Conservation (phyloP, 2,329 filamentous ascomycete genomes). For the Talaromyces sp. region DNA sequence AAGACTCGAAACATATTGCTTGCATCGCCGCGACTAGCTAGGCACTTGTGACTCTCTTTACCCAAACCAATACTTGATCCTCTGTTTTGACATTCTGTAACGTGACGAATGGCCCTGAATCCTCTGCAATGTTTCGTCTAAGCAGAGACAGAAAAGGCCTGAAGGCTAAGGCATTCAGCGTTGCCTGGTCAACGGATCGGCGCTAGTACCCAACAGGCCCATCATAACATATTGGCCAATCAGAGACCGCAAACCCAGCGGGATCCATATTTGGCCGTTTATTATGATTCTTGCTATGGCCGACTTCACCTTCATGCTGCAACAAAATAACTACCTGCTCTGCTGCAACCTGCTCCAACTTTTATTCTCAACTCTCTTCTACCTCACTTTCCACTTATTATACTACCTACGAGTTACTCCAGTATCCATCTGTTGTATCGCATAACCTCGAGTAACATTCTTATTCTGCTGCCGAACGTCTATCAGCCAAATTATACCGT, state of each 20-base stretch:
- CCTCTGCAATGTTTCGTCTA: not conserved
- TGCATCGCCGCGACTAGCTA: not conserved
- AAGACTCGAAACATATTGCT: not conserved
- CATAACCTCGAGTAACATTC: constrained; percentile 17
- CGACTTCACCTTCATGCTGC: not conserved
- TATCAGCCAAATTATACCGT: not conserved
- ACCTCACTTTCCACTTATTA: not conserved
- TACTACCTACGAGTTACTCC: not conserved
- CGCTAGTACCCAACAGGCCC: constrained; percentile 31
- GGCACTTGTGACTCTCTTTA: not conserved
- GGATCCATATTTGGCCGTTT: not conserved
- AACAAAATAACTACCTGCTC: not conserved
- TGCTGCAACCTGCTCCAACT: constrained; percentile 11
- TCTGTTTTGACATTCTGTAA: not conserved
- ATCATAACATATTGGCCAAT: constrained; percentile 41
- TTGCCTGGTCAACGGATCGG: constrained; percentile 39
- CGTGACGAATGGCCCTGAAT: not conserved
- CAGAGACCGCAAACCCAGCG: constrained; percentile 31
- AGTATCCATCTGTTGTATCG: constrained; percentile 14
- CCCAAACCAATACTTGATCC: not conserved
- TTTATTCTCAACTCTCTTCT: constrained; percentile 18
- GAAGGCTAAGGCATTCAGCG: constrained; percentile 27
- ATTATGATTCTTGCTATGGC: constrained; percentile 24
- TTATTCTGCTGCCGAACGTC: not conserved
- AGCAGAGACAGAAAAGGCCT: not conserved